Evolutionary conservation across 345 rosid species (phyloP), one percentile per base, ranked within the genome.

Genomic region (Aquilaria malaccensis): DNA sequence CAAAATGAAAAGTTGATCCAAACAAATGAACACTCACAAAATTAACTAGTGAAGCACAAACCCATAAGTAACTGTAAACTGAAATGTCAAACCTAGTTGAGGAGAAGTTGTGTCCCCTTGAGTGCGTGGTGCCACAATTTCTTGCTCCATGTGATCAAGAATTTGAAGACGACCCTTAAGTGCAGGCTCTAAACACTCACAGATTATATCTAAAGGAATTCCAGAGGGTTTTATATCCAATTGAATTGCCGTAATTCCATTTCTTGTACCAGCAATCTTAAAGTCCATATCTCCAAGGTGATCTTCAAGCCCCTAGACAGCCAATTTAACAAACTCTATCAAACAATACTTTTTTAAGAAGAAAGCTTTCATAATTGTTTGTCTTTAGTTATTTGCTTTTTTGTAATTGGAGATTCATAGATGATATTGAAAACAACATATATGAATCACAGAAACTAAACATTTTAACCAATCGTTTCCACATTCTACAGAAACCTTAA

Each of bases 191-290:
- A 94, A 81, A 65, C 81, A 69, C 74, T 94, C 96, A 50, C 97
- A 94, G 54, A 94, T 85, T 58, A 94, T 90, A 67, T 87, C 95
- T 72, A 94, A 70, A 12, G 99, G 97, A 70, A 94, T 90, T 68
- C 99, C 99, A 65, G 99, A 97, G 59, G 99, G 99, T 69, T 94
- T 94, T 73, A 94, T 94, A 79, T 94, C 99, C 77, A 94, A 75
- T 61, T 94, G 97, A 78, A 94, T 90, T 41, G 97, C 96, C 0
- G 95, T 90, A 58, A 94, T 76, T 70, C 99, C 97, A 54, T 76
- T 83, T 67, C 90, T 76, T 13, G 97, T 94, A 60, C 99, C 99
- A 46, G 99, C 92, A 69, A 94, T 85, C 79, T 94, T 94, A 77
- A 94, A 94, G 72, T 94, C 99, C 97, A 94, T 94, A 70, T 94